Evolutionary conservation across 352 stramenopile species (phyloP).

Genomic region (Globisporangium viniferum): DNA sequence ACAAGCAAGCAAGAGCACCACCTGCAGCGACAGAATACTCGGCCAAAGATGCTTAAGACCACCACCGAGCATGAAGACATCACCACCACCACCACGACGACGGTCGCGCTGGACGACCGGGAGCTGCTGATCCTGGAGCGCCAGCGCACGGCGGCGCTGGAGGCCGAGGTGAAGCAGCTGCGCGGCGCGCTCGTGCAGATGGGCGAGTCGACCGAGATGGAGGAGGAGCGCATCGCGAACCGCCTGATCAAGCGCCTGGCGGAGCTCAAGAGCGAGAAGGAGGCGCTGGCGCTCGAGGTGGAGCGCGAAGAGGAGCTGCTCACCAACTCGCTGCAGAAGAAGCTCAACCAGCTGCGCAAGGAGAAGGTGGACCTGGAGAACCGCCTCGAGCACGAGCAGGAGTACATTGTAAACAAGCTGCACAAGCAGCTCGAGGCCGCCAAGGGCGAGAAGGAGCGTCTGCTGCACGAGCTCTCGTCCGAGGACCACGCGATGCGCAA

Average conservation of each 20-base stretch:
- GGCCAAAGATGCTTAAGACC: neutral
- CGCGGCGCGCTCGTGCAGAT: slow-evolving; percentile 70
- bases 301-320: slow-evolving; percentile 89
- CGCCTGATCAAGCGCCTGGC: slow-evolving; percentile 76
- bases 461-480: slow-evolving; percentile 62
- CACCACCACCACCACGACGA: neutral
- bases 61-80: neutral
- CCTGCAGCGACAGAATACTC: neutral
- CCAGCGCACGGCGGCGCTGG: slow-evolving; percentile 66
- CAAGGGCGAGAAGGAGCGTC: slow-evolving; percentile 61
- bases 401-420: slow-evolving; percentile 92
- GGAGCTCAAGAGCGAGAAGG: slow-evolving; percentile 85
- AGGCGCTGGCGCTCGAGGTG: slow-evolving; percentile 84
- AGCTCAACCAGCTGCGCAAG: slow-evolving; percentile 81
- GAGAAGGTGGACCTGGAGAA: slow-evolving; percentile 92
- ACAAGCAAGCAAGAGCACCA: neutral
- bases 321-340: slow-evolving; percentile 89
- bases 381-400: slow-evolving; percentile 89
- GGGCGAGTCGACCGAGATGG: slow-evolving; percentile 80
- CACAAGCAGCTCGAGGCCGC: slow-evolving; percentile 79
- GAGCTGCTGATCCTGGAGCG: slow-evolving; percentile 71
- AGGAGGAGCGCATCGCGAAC: slow-evolving; percentile 85
- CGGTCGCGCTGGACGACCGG: slow-evolving; percentile 32
- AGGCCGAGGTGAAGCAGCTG: slow-evolving; percentile 64
- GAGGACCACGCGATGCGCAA: slow-evolving; percentile 63